Conservation (phyloP, 768 basidiomycete genomes). For the Russula compacta region DNA sequence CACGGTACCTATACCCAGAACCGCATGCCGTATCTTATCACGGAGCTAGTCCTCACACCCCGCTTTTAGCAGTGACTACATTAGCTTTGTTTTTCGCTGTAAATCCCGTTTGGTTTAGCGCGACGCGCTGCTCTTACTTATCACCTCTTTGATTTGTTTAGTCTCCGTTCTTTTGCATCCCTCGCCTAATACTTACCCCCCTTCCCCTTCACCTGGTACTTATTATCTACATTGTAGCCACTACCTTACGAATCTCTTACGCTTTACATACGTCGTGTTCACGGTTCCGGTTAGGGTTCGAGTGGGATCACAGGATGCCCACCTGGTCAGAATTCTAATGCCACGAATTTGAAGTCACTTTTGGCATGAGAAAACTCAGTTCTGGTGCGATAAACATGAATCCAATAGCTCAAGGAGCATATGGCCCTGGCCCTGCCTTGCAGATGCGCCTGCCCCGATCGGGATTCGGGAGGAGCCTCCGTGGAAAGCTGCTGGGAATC, state of each 20-base stretch:
- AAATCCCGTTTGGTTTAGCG: slow-evolving; percentile 15
- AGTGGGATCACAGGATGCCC: slow-evolving; percentile 17
- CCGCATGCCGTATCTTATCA: slow-evolving; percentile 19
- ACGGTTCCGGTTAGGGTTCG: slow-evolving; percentile 8
- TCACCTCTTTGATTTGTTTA: slow-evolving; percentile 18
- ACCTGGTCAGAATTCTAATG: slow-evolving; percentile 11
- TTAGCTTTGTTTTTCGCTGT: slow-evolving; percentile 20
- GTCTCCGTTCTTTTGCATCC: neutral
- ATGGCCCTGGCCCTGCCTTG: neutral
- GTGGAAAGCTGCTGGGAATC: neutral
- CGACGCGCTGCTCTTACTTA: slow-evolving; percentile 19
- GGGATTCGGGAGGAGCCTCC: neutral
- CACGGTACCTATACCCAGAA: slow-evolving; percentile 20
- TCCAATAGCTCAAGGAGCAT: too few relatives aligned
- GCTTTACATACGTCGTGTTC: slow-evolving; percentile 16
- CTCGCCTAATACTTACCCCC: slow-evolving; percentile 12
- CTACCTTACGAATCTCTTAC: slow-evolving; percentile 17
- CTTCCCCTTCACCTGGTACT: slow-evolving; percentile 8
- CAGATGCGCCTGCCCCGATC: neutral
- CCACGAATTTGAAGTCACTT: slow-evolving; percentile 5
- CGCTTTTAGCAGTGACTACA: slow-evolving; percentile 14
- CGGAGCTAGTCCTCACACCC: slow-evolving; percentile 18
- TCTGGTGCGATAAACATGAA: neutral
- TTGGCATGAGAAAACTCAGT: neutral
- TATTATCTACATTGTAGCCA: slow-evolving; percentile 18